Percentiles rank a stretch among this genome's conserved stretches.
Evolutionary conservation across 140 eudicot species (phyloP).

Genomic region (Ambrosia hybrid): DNA sequence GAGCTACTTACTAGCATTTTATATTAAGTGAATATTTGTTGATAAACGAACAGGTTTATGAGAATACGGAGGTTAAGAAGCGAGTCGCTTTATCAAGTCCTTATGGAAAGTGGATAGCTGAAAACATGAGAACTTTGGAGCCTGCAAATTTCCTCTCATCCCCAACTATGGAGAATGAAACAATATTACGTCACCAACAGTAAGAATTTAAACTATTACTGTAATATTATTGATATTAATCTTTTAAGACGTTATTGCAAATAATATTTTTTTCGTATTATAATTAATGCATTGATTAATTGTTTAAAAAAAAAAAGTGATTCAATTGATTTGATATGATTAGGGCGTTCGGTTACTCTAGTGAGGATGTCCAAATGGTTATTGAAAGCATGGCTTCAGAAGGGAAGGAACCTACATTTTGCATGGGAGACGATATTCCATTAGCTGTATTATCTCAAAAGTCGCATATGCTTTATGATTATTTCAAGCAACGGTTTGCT

Average conservation of each 20-base stretch:
- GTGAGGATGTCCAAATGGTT: slow-evolving; percentile 99
- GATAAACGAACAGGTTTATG: slow-evolving; percentile 65
- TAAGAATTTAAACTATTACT: slow-evolving; percentile 49
- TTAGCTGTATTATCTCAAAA: slow-evolving; percentile 79
- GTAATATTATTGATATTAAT: too few species aligned
- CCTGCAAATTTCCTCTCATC: slow-evolving; percentile 75
- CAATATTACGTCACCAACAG: slow-evolving; percentile 86
- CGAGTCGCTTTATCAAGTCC: slow-evolving; percentile 79
- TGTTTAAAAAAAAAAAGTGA: neutral
- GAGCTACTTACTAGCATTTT: neutral
- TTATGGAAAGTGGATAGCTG: slow-evolving; percentile 88
- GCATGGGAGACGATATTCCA: slow-evolving; percentile 99
- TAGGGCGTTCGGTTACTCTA: slow-evolving; percentile 98
- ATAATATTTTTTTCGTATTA: too few species aligned
- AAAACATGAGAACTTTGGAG: slow-evolving; percentile 72
- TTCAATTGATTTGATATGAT: slow-evolving; percentile 14
- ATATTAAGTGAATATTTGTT: slow-evolving; percentile 15
- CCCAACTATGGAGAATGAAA: slow-evolving; percentile 75
- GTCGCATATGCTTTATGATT: slow-evolving; percentile 93
- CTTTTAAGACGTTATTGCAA: too few species aligned
- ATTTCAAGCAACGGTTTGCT: slow-evolving; percentile 99
- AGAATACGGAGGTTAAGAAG: slow-evolving; percentile 96
- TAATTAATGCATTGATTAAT: neutral
- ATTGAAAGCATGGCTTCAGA: slow-evolving; percentile 97
- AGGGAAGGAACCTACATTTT: slow-evolving; percentile 98